phyloP scores from a whole-genome alignment of 192 early-diverging fungal genomes.

The Oehlia diaphana region DNA sequence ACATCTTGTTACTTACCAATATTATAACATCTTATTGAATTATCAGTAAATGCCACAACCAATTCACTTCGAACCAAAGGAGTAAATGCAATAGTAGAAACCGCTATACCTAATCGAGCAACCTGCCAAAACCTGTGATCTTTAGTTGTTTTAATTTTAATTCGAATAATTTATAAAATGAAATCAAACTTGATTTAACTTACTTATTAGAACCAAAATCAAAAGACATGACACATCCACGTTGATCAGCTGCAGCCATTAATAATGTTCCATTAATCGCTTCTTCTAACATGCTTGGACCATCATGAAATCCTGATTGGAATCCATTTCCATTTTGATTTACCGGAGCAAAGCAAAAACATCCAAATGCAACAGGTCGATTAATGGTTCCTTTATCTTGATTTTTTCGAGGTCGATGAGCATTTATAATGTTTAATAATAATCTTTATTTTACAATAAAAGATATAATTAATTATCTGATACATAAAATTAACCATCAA shows the following conservation, averaged over 20 bases:
- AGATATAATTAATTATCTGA: not conserved
- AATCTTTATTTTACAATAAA: not conserved
- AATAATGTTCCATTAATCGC: slow-evolving; percentile 12
- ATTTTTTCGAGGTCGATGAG: not conserved
- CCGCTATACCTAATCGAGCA: slow-evolving; percentile 14
- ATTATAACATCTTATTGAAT: slow-evolving; percentile 28
- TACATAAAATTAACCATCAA: not conserved
- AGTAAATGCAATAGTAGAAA: slow-evolving; percentile 15
- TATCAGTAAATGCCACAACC: slow-evolving; percentile 28
- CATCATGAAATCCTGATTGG: slow-evolving; percentile 16
- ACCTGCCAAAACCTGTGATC: slow-evolving; percentile 20
- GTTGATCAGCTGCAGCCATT: slow-evolving; percentile 30
- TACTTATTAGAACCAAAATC: slow-evolving; percentile 30
- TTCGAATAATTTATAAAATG: not conserved
- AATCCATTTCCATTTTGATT: not conserved
- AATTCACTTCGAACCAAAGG: slow-evolving; percentile 14
- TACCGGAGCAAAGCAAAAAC: slow-evolving; percentile 21
- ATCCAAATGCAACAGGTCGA: slow-evolving; percentile 12
- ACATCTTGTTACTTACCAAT: slow-evolving; percentile 11
- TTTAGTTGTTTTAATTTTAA: not conserved
- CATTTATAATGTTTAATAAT: slow-evolving; percentile 6
- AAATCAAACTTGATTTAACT: not conserved
- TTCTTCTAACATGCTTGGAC: slow-evolving; percentile 3
- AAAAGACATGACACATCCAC: slow-evolving; percentile 10
- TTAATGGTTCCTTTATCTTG: not conserved